Conservation (phyloP, 2,329 filamentous ascomycete species). For the Arthrobotrys entomopaga region DNA sequence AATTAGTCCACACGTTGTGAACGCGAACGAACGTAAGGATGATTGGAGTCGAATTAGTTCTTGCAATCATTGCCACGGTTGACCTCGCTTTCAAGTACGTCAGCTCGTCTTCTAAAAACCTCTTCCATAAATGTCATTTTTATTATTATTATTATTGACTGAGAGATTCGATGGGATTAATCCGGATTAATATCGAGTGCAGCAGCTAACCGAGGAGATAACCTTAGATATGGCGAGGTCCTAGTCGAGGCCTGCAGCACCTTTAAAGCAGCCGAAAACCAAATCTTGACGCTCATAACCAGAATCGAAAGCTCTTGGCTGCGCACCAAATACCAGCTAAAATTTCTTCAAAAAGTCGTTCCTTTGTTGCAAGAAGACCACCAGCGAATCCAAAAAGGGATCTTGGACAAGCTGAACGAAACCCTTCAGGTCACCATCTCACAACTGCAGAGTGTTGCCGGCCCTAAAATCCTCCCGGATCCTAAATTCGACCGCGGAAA, state of each 20-base stretch:
- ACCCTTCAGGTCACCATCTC: slow-evolving; percentile 32
- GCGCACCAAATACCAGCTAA: slow-evolving; percentile 58
- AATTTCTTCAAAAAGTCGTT: slow-evolving; percentile 56
- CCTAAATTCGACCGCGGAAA: not conserved
- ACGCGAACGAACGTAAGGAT: not conserved
- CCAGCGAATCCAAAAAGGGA: slow-evolving; percentile 55
- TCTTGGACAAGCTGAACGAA: slow-evolving; percentile 52
- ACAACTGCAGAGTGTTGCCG: slow-evolving; percentile 40
- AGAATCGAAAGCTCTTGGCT: slow-evolving; percentile 56
- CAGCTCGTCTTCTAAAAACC: not conserved
- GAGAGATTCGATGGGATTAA: too few relatives aligned
- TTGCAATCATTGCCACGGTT: slow-evolving; percentile 54
- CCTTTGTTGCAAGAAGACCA: slow-evolving; percentile 55
- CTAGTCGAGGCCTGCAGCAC: slow-evolving; percentile 47
- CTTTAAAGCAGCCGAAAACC: slow-evolving; percentile 55
- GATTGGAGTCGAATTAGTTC: slow-evolving; percentile 34
- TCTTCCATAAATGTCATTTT: not conserved
- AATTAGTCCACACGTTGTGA: not conserved
- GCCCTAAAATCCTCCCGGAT: slow-evolving; percentile 10
- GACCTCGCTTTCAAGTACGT: slow-evolving; percentile 55
- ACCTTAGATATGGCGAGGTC: slow-evolving; percentile 54
- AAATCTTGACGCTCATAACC: slow-evolving; percentile 56
- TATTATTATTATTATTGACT: too few relatives aligned
- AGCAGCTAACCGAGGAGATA: slow-evolving; percentile 4
- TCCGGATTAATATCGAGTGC: too few relatives aligned